Percentiles rank a stretch among this genome's conserved stretches.
Evolutionary conservation across 2,329 filamentous ascomycete genomes (phyloP).

Genomic region (Hymenotorrendiella dingleyae): DNA sequence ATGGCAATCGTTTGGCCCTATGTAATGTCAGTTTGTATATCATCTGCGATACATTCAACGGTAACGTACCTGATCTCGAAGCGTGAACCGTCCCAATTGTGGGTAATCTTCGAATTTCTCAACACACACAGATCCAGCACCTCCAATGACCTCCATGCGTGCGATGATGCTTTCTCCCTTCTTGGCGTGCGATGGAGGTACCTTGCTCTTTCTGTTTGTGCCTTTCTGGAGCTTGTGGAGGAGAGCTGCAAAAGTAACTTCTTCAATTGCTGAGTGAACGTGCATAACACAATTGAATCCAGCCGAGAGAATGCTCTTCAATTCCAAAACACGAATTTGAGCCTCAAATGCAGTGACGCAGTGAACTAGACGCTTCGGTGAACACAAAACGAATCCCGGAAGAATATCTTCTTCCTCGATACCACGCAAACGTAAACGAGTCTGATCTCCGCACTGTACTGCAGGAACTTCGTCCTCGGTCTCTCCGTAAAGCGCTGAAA

Average conservation of each 20-base stretch:
- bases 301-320: constrained; percentile 88
- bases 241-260: constrained; percentile 83
- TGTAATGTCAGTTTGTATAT: constrained; percentile 19
- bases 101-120: constrained; percentile 95
- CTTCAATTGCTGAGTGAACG: constrained; percentile 95
- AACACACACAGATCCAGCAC: constrained; percentile 81
- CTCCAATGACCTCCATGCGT: constrained; percentile 78
- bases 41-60: constrained; percentile 22
- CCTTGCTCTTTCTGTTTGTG: constrained; percentile 88
- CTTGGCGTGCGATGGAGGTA: constrained; percentile 85
- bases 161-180: constrained; percentile 82
- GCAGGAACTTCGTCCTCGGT: constrained; percentile 84
- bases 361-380: constrained; percentile 87
- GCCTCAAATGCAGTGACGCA: constrained; percentile 87
- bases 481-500: constrained; percentile 86
- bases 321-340: constrained; percentile 89
- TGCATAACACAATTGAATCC: constrained; percentile 98
- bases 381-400: constrained; percentile 94
- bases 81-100: constrained; percentile 85
- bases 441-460: constrained; percentile 89
- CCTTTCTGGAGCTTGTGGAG: constrained; percentile 95
- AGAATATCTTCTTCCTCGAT: constrained; percentile 96
- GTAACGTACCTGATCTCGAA: constrained; percentile 69
- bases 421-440: constrained; percentile 84
- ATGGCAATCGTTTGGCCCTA: constrained; percentile 99